Conservation (phyloP, 164 flowering plant species). For the Macadamia tetraphylla region DNA sequence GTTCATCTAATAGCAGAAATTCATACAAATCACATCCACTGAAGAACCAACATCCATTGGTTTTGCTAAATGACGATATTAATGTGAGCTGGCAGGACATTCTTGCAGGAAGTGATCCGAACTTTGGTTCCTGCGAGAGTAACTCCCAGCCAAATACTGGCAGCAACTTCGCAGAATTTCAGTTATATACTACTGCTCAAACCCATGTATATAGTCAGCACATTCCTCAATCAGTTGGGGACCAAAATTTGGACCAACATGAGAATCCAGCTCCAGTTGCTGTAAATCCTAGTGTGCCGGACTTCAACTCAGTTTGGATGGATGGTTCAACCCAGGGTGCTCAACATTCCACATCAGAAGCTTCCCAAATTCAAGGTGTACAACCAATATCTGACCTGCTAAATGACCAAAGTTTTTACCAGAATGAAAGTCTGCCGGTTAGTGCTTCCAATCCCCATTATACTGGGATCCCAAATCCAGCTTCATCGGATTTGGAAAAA, state of each 20-base stretch:
- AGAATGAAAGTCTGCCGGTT: not conserved
- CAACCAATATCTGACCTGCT: conserved; percentile 14
- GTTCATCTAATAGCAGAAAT: conserved; percentile 10
- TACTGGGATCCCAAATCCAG: conserved; percentile 8
- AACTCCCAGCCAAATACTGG: conserved; percentile 7
- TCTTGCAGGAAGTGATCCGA: conserved; percentile 7
- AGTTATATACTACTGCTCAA: not conserved
- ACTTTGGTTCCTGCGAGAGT: conserved; percentile 7
- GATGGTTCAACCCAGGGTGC: conserved; percentile 7
- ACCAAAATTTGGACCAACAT: conserved; percentile 17
- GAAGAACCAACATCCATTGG: conserved; percentile 5
- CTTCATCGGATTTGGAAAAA: conserved; percentile 17
- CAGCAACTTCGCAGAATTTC: conserved; percentile 6
- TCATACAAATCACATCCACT: conserved; percentile 9
- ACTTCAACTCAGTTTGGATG: conserved; percentile 13
- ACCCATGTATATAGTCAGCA: conserved; percentile 13
- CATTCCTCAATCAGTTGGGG: conserved; percentile 11
- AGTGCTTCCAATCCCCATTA: conserved; percentile 16
- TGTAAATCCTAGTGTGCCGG: conserved; percentile 3
- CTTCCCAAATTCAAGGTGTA: conserved; percentile 14
- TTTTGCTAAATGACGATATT: conserved; percentile 6
- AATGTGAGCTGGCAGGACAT: conserved; percentile 14
- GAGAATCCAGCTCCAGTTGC: conserved; percentile 9
- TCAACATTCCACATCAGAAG: conserved; percentile 11
- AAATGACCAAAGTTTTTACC: too few species aligned